Base-by-base conservation (phyloP, 768 basidiomycete species). In the Calocera viscosa region DNA sequence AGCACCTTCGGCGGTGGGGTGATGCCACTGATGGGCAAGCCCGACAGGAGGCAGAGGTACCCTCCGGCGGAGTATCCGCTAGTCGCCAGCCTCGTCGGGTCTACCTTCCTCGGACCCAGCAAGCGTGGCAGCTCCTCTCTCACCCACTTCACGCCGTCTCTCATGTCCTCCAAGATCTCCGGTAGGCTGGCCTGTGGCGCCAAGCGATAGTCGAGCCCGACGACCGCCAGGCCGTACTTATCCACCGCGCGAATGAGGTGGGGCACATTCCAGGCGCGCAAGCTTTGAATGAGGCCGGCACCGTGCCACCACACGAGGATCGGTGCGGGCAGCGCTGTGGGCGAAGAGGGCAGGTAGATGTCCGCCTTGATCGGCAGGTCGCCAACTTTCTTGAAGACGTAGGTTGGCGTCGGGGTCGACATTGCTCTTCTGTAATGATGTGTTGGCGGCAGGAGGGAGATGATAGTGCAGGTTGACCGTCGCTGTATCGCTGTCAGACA, bases 161-260 rank as follows among this genome's bases (percentile, higher is more conserved):
- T 71, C 16, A 75, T 64, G 68, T 77, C 76, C 1, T 71, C 70
- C 2, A 77, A 64, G 60, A 77, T 76, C 24, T 71, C 72, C 5
- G 75, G 70, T 28, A 77, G 70, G 11, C 75, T 73, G 0, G 72
- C 71, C 68, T 77, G 76, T 0, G 76, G 76, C 3, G 76, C 74
- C 34, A 77, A 68, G 17, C 76, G 70, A 67, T 77, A 76, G 69
- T 77, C 76, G 39, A 75, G 72, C 7, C 74, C 74, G 34, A 77
- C 71, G 34, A 76, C 70, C 3, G 70, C 71, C 1, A 71, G 65
- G 34, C 60, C 60, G 60, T 70, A 65, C 53, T 67, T 68, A 19
- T 40, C 30, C 24, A 71, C 67, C 1, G 70, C 71, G 22, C 71
- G 69, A 1, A 70, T 67, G 67, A 76, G 72, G 68, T 77, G 76